These are phyloP conservation scores for Funneliformis caledonium DNA, from an alignment of 371 early-diverging fungal genomes.

Conservation along the genomic window DNA sequence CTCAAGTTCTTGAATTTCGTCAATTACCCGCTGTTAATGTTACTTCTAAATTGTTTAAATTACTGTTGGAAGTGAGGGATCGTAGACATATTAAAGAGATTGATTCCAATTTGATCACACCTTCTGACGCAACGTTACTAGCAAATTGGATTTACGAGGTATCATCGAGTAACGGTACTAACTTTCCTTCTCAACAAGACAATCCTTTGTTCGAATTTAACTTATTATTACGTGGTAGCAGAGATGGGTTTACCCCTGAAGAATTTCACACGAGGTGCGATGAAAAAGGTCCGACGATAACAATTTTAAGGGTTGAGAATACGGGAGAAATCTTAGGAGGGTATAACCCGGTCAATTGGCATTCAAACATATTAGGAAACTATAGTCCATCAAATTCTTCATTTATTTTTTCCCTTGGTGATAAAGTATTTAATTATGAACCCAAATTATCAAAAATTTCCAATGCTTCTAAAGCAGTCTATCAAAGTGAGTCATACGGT, in stretches of 20 bases:
- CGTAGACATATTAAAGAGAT: not conserved
- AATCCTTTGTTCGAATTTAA: not conserved
- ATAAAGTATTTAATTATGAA: constrained; percentile 15
- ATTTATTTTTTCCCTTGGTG: constrained; percentile 1
- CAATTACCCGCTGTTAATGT: not conserved
- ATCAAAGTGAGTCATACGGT: constrained; percentile 7
- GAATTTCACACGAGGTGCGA: constrained; percentile 1
- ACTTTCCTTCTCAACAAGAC: not conserved
- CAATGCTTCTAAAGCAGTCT: not conserved
- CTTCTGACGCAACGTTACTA: not conserved
- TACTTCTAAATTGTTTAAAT: not conserved
- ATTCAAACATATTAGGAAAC: not conserved
- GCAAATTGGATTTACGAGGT: not conserved
- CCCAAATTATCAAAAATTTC: not conserved
- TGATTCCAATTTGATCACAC: not conserved
- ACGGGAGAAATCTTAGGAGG: constrained; percentile 14
- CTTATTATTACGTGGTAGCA: constrained; percentile 10
- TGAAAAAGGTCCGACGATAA: constrained; percentile 23
- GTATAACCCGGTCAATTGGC: constrained; percentile 30
- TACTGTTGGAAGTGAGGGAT: not conserved
- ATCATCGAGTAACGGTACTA: not conserved
- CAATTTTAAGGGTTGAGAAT: constrained; percentile 20
- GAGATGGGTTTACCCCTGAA: constrained; percentile 18
- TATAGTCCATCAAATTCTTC: constrained; percentile 6
- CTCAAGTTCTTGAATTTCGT: not conserved